Percentiles rank a stretch among this genome's conserved stretches.
These are phyloP conservation scores for Populus tremula DNA, from an alignment of 345 rosid genomes.

Conservation along the genomic window DNA sequence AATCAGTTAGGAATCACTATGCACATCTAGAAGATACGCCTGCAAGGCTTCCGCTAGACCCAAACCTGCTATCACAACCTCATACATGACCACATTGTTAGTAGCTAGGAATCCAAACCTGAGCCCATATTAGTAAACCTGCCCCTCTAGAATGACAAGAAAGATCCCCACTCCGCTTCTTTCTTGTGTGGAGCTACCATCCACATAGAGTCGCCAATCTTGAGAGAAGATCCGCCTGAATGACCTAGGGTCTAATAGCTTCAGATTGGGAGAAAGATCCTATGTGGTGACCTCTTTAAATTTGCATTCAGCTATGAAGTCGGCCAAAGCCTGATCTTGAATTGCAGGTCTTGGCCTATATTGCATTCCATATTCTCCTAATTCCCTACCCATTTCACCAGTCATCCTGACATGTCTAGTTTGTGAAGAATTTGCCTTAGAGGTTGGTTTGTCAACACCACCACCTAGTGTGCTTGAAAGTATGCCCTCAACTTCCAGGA, in stretches of 20 bases:
- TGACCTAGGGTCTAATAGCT: too few species aligned
- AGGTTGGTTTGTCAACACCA: background rate
- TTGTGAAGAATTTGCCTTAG: background rate
- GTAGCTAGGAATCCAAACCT: too few species aligned
- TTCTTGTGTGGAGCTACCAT: fast-evolving
- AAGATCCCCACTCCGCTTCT: background rate
- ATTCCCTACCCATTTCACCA: background rate
- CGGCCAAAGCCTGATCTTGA: fast-evolving
- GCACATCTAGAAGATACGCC: fast-evolving
- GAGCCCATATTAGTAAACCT: background rate
- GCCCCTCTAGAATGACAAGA: background rate
- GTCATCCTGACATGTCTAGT: too few species aligned
- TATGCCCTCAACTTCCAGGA: background rate
- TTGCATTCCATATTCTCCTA: background rate
- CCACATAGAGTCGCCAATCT: too few species aligned
- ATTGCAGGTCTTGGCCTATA: background rate
- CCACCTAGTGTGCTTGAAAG: background rate
- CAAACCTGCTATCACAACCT: background rate
- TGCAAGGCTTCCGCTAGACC: background rate
- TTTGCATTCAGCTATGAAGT: too few species aligned
- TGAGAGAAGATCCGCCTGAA: too few species aligned
- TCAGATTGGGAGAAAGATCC: too few species aligned
- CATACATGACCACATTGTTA: background rate
- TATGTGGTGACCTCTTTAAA: too few species aligned
- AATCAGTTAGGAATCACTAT: too few species aligned